Percentiles rank a stretch among this genome's conserved stretches.
These are phyloP conservation scores for Tripidium arundinaceum DNA, from an alignment of 202 grass and related monocot genomes.

Conservation along the genomic window DNA sequence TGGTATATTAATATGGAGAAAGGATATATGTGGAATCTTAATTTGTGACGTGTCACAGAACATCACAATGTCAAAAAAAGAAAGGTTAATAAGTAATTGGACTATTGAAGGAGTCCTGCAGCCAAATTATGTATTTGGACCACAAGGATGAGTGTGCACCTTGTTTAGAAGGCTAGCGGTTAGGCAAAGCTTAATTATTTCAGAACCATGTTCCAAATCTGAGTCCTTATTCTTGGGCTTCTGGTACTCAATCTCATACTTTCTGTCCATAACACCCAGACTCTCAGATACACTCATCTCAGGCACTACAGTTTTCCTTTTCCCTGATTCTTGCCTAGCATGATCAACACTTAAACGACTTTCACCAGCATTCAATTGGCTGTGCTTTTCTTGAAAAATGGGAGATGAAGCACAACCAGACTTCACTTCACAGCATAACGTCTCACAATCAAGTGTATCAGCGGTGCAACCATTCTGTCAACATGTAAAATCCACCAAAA, in stretches of 20 bases:
- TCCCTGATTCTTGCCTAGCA: constrained; percentile 19
- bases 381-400: constrained; percentile 24
- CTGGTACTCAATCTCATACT: not conserved
- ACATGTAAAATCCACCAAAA: constrained; percentile 24
- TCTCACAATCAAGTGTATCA: constrained; percentile 19
- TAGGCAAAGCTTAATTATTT: constrained; percentile 39
- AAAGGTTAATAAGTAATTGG: not conserved
- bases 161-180: constrained; percentile 50
- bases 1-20: not conserved
- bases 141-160: constrained; percentile 27
- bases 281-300: constrained; percentile 13
- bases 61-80: not conserved
- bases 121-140: not conserved
- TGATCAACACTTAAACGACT: constrained; percentile 8
- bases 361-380: constrained; percentile 20
- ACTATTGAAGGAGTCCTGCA: not conserved
- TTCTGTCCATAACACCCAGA: not conserved
- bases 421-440: constrained; percentile 11
- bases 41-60: not conserved
- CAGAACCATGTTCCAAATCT: constrained; percentile 26
- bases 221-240: not conserved
- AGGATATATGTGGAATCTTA: not conserved
- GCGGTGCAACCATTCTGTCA: constrained; percentile 7
- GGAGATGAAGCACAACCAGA: not conserved
- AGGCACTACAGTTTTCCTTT: constrained; percentile 24